phyloP scores from a whole-genome alignment of 345 rosid species.

The Moricandia arvensis region DNA sequence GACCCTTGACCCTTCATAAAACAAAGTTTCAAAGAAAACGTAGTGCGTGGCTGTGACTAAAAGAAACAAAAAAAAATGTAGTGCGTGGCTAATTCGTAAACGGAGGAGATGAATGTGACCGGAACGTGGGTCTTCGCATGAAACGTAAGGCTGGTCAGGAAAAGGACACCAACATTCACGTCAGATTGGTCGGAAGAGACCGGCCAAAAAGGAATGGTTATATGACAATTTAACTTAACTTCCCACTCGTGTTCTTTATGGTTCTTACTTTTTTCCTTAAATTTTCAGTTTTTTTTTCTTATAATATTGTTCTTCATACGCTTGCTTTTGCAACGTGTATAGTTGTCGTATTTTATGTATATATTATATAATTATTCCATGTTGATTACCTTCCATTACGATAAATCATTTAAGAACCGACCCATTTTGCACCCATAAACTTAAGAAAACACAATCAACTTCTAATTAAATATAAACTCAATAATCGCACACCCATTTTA shows the following conservation, averaged over 20 bases:
- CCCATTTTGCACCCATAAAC: slow-evolving; percentile 16
- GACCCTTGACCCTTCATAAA: neutral
- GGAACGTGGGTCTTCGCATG: slow-evolving; percentile 32
- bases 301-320: slow-evolving; percentile 1
- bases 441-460: neutral
- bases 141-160: slow-evolving; percentile 20
- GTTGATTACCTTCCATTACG: neutral
- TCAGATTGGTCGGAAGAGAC: slow-evolving; percentile 35
- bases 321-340: slow-evolving; percentile 15
- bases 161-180: slow-evolving; percentile 23
- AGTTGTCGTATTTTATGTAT: neutral
- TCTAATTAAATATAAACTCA: neutral
- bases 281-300: neutral
- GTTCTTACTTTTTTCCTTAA: neutral
- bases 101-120: slow-evolving; percentile 28
- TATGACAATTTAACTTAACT: slow-evolving; percentile 24
- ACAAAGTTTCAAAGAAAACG: slow-evolving; percentile 4
- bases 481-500: neutral
- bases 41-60: slow-evolving; percentile 7
- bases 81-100: neutral
- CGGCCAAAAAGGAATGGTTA: slow-evolving; percentile 29
- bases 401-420: neutral
- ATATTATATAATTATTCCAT: neutral
- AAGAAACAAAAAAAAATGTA: neutral
- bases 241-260: neutral